These are phyloP conservation scores for Phytophthora europaea DNA, from an alignment of 352 stramenopile genomes.

Conservation along the genomic window DNA sequence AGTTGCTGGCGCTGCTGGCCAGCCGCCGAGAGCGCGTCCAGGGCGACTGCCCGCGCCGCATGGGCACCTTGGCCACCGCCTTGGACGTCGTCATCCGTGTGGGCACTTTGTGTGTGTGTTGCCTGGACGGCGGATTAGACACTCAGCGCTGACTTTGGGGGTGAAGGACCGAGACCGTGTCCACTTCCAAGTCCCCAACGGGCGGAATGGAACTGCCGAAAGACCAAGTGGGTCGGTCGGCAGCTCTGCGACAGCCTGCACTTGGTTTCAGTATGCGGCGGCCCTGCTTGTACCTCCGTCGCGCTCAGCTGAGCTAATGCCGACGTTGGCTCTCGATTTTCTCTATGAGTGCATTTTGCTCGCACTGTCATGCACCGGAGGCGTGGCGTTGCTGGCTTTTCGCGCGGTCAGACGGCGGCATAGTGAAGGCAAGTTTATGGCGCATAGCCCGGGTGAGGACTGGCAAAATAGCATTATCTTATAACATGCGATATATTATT, in stretches of 20 bases:
- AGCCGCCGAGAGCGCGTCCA: constrained; percentile 37
- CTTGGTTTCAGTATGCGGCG: constrained; percentile 20
- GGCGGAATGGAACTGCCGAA: not conserved
- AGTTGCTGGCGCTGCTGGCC: constrained; percentile 41
- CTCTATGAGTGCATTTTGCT: constrained; percentile 34
- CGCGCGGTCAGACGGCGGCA: not conserved
- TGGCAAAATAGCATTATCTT: not conserved
- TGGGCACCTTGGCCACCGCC: constrained; percentile 25
- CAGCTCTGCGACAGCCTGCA: constrained; percentile 18
- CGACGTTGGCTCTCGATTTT: constrained; percentile 26
- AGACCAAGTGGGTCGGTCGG: not conserved
- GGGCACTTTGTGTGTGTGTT: not conserved
- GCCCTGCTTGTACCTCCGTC: not conserved
- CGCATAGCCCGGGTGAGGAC: not conserved
- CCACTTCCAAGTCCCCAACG: constrained; percentile 18
- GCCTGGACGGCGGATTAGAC: not conserved
- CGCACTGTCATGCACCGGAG: not conserved
- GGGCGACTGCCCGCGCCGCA: constrained; percentile 20
- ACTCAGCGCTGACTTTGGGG: constrained; percentile 11
- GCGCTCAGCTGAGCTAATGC: constrained; percentile 13
- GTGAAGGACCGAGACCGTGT: constrained; percentile 15
- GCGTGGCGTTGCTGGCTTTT: constrained; percentile 23
- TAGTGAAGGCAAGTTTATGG: constrained; percentile 9
- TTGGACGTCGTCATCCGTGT: constrained; percentile 7
- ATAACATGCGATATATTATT: not conserved